These are phyloP conservation scores for Hamamelis virginiana DNA, from an alignment of 164 flowering plant species.

Conservation along the genomic window DNA sequence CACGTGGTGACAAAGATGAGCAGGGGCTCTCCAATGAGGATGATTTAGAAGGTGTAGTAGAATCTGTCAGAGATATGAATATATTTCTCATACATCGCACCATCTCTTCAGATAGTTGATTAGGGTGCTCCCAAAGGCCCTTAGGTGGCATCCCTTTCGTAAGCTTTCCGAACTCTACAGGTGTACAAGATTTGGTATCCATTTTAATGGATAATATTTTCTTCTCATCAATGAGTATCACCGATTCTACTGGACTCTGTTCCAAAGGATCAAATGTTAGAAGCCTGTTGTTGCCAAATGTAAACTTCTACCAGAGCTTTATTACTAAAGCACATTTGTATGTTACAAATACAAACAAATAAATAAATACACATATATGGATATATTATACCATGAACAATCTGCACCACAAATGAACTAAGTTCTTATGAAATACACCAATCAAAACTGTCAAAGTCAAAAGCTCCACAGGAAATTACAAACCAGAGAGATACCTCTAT, in stretches of 20 bases:
- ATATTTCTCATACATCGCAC: constrained; percentile 77
- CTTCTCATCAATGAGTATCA: constrained; percentile 12
- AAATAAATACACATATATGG: too few relatives aligned
- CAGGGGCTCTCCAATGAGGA: constrained; percentile 26
- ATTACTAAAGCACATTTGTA: not conserved
- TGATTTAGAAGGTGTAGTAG: constrained; percentile 41
- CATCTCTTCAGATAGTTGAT: constrained; percentile 75
- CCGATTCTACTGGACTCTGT: constrained; percentile 32
- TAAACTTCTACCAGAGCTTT: not conserved
- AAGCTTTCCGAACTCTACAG: constrained; percentile 23
- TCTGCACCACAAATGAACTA: not conserved
- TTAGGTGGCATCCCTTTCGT: constrained; percentile 35
- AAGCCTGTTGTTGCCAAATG: not conserved
- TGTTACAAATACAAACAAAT: too few relatives aligned
- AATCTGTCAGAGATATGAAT: constrained; percentile 65
- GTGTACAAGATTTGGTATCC: constrained; percentile 21
- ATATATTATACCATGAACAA: too few relatives aligned
- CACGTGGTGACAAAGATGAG: constrained; percentile 47
- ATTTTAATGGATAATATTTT: constrained; percentile 9
- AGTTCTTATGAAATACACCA: not conserved
- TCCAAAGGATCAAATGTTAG: constrained; percentile 12
- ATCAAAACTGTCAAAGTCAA: not conserved
- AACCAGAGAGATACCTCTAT: constrained; percentile 23
- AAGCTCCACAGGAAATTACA: not conserved
- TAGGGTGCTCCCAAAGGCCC: constrained; percentile 64